Conservation (phyloP, 2,329 filamentous ascomycete species). For the Aspergillus fumigatiaffinis region DNA sequence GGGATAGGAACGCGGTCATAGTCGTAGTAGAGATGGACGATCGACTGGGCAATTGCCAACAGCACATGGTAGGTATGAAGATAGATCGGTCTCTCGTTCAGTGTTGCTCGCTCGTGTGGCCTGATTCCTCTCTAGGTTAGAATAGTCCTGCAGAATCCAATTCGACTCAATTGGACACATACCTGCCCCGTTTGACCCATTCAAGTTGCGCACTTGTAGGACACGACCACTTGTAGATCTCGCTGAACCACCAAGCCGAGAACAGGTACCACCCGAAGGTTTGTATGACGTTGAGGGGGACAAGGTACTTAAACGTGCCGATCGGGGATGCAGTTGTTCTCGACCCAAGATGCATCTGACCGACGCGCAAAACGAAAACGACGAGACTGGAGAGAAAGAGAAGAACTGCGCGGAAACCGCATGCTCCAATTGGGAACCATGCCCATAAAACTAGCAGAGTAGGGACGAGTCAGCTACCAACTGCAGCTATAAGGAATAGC, state of each 20-base stretch:
- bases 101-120: conserved; percentile 62
- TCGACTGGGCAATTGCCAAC: conserved; percentile 66
- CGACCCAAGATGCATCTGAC: conserved; percentile 71
- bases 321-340: conserved; percentile 67
- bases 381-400: conserved; percentile 73
- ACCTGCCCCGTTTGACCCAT: conserved; percentile 68
- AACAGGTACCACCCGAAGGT: conserved; percentile 72
- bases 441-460: conserved; percentile 66
- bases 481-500: neutral
- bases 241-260: conserved; percentile 74
- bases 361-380: conserved; percentile 80
- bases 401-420: conserved; percentile 69
- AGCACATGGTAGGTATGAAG: conserved; percentile 66
- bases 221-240: conserved; percentile 73
- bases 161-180: conserved; percentile 32
- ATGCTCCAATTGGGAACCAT: conserved; percentile 76
- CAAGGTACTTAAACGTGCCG: conserved; percentile 58
- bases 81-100: conserved; percentile 86
- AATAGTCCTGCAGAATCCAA: neutral
- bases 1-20: conserved; percentile 64
- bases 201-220: conserved; percentile 59
- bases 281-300: conserved; percentile 60
- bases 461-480: conserved; percentile 7
- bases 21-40: conserved; percentile 67
- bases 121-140: conserved; percentile 23